These are phyloP conservation scores for Cladosporium sp. DNA, from an alignment of 2,329 filamentous ascomycete genomes.

Conservation along the genomic window DNA sequence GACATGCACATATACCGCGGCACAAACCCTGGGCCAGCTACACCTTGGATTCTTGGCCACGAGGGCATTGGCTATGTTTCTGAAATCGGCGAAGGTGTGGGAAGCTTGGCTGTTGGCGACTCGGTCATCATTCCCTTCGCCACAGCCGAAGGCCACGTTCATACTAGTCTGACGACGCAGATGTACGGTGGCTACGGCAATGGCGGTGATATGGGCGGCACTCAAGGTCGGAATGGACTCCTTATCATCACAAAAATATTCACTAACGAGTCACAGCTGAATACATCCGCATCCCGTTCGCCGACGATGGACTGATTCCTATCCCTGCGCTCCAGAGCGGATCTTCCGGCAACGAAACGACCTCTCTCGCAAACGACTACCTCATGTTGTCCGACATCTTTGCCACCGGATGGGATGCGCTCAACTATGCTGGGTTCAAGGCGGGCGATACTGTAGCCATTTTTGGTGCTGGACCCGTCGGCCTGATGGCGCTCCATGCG, in stretches of 20 bases:
- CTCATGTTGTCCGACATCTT: slow-evolving; percentile 51
- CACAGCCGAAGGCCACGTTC: slow-evolving; percentile 11
- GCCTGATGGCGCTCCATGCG: slow-evolving; percentile 38
- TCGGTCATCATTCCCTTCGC: slow-evolving; percentile 16
- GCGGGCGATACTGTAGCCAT: slow-evolving; percentile 70
- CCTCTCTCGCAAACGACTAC: slow-evolving; percentile 4
- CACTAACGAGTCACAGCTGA: slow-evolving; percentile 10
- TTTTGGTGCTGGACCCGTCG: slow-evolving; percentile 76
- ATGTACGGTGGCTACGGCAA: slow-evolving; percentile 13
- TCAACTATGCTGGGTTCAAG: slow-evolving; percentile 73
- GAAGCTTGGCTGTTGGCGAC: slow-evolving; percentile 11
- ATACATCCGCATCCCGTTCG: slow-evolving; percentile 13
- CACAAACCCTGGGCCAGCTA: not conserved
- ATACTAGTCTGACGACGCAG: not conserved
- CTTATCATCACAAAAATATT: not conserved
- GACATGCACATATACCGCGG: slow-evolving; percentile 20
- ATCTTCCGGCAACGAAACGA: slow-evolving; percentile 3
- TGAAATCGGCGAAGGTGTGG: slow-evolving; percentile 14
- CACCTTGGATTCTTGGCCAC: slow-evolving; percentile 13
- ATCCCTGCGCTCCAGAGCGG: not conserved
- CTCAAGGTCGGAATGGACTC: not conserved
- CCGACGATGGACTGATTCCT: slow-evolving; percentile 12
- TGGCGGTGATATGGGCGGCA: slow-evolving; percentile 7
- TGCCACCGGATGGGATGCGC: slow-evolving; percentile 52
- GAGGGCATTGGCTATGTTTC: slow-evolving; percentile 17